These are phyloP conservation scores for Auriculariales sp. DNA, from an alignment of 768 basidiomycete genomes.

Conservation along the genomic window DNA sequence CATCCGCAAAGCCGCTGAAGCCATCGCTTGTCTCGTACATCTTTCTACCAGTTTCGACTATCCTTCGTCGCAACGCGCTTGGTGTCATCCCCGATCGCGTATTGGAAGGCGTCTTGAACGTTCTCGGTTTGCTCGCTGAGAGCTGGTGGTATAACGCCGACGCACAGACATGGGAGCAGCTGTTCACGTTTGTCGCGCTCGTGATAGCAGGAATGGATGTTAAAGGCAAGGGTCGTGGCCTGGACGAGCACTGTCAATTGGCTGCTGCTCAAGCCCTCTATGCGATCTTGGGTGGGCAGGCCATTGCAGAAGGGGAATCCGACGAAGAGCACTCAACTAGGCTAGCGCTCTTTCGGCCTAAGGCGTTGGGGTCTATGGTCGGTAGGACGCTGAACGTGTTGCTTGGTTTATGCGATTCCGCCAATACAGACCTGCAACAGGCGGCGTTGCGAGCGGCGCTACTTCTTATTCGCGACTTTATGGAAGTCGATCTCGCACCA, in stretches of 20 bases:
- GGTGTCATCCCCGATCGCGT: slow-evolving; percentile 62
- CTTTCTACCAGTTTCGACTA: slow-evolving; percentile 76
- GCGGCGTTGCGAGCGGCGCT: slow-evolving; percentile 18
- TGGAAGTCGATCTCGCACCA: slow-evolving; percentile 35
- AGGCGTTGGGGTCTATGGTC: slow-evolving; percentile 39
- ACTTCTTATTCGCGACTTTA: slow-evolving; percentile 27
- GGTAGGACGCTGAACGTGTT: slow-evolving; percentile 73
- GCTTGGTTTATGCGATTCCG: slow-evolving; percentile 18
- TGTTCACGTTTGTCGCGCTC: slow-evolving; percentile 62
- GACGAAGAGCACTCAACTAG: slow-evolving; percentile 29
- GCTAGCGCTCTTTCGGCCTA: neutral
- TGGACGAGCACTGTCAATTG: slow-evolving; percentile 66
- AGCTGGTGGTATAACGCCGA: slow-evolving; percentile 84
- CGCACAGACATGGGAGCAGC: slow-evolving; percentile 61
- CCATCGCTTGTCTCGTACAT: slow-evolving; percentile 62
- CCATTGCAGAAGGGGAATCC: slow-evolving; percentile 22
- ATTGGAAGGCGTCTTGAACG: slow-evolving; percentile 54
- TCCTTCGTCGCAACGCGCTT: slow-evolving; percentile 63
- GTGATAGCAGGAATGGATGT: slow-evolving; percentile 51
- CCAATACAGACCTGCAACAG: neutral
- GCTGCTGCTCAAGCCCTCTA: slow-evolving; percentile 58
- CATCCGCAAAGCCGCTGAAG: slow-evolving; percentile 26
- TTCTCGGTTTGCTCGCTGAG: slow-evolving; percentile 43
- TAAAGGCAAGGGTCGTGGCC: slow-evolving; percentile 39
- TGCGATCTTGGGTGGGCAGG: slow-evolving; percentile 34